Evolutionary conservation across 805 yeast genomes (phyloP).

Genomic region (Komagataella pseudopastoris): DNA sequence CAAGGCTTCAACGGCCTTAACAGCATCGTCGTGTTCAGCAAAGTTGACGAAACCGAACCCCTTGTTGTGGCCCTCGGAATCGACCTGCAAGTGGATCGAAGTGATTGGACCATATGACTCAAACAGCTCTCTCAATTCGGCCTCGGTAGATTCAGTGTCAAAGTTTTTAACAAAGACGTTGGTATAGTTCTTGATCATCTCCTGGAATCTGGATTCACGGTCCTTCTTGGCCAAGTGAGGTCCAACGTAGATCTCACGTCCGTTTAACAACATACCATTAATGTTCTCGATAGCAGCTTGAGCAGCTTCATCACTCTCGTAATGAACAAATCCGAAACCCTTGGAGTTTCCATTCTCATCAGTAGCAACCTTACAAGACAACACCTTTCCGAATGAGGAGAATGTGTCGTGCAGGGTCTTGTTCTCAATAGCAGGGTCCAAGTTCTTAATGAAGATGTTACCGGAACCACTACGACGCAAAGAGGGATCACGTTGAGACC

Average conservation of each 20-base stretch:
- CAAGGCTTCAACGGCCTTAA: conserved; percentile 81
- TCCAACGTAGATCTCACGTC: conserved; percentile 90
- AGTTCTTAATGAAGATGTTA: conserved; percentile 94
- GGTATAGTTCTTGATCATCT: conserved; percentile 85
- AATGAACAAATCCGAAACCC: conserved; percentile 97
- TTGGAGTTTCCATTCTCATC: conserved; percentile 86
- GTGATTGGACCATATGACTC: conserved; percentile 66
- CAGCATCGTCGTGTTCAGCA: conserved; percentile 79
- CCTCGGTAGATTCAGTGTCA: conserved; percentile 53
- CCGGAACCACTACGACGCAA: conserved; percentile 91
- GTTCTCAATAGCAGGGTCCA: conserved; percentile 97
- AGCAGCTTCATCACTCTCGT: conserved; percentile 87
- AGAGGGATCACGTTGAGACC: conserved; percentile 99
- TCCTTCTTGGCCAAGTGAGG: conserved; percentile 87
- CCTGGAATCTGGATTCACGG: conserved; percentile 87
- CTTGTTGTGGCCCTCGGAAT: conserved; percentile 76
- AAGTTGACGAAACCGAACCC: conserved; percentile 96
- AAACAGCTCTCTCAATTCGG: conserved; percentile 62
- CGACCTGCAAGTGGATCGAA: conserved; percentile 69
- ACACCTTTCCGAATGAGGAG: conserved; percentile 88
- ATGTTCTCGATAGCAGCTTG: conserved; percentile 91
- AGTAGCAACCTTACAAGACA: conserved; percentile 95
- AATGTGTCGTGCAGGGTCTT: conserved; percentile 97
- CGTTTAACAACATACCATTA: conserved; percentile 96
- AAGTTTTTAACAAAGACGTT: conserved; percentile 93